A percentile compares a stretch with the other conserved stretches of the same genome.
These are phyloP conservation scores for Sporobolomyces roseus DNA, from an alignment of 768 basidiomycete genomes.

Conservation along the genomic window DNA sequence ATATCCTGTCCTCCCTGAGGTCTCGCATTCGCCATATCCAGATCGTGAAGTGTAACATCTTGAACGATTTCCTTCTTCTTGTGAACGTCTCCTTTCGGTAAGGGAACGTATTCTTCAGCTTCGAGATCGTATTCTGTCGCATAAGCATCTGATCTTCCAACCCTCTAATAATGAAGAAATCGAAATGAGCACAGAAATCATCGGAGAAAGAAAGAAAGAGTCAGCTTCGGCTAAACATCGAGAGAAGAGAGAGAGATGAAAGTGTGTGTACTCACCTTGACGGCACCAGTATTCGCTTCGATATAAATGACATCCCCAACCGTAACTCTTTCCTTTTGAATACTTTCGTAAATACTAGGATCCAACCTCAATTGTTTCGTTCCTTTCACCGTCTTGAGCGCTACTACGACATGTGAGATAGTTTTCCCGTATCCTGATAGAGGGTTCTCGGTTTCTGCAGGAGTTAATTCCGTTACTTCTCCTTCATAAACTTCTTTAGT, in stretches of 20 bases:
- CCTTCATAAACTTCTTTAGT: constrained; percentile 99
- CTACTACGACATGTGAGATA: constrained; percentile 93
- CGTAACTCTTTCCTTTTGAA: constrained; percentile 92
- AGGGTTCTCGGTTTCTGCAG: constrained; percentile 94
- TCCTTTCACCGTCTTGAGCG: constrained; percentile 87
- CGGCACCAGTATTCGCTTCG: constrained; percentile 87
- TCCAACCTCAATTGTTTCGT: constrained; percentile 93
- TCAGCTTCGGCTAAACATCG: neutral
- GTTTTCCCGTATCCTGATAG: constrained; percentile 97
- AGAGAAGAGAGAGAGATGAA: neutral
- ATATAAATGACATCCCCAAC: constrained; percentile 97
- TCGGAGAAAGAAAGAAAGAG: neutral
- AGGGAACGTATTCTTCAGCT: constrained; percentile 94
- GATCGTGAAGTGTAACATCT: constrained; percentile 87
- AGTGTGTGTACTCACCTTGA: constrained; percentile 75
- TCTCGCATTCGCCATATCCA: constrained; percentile 92
- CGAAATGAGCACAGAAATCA: neutral
- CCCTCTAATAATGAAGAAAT: constrained; percentile 58
- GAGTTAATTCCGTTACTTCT: constrained; percentile 94
- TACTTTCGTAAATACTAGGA: constrained; percentile 92
- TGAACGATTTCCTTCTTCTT: constrained; percentile 94
- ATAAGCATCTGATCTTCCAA: constrained; percentile 94
- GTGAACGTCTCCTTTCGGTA: constrained; percentile 94
- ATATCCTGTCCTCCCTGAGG: constrained; percentile 94
- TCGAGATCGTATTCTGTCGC: constrained; percentile 96